Base-by-base conservation (phyloP, 345 rosid genomes). In the Citrus mangshanensis region DNA sequence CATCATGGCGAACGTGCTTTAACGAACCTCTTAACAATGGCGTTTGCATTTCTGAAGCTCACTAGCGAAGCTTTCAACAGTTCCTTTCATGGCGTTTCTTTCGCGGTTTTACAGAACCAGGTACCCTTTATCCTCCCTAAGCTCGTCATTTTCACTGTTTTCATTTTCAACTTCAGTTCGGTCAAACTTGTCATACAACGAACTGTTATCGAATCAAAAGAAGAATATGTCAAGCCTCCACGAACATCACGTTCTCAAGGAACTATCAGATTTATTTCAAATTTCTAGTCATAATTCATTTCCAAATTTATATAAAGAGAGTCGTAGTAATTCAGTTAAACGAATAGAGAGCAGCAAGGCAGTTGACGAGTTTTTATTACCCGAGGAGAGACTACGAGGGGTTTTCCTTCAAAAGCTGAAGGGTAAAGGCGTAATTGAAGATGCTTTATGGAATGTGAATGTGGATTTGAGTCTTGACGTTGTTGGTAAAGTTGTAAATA, bases 351-450 rank as follows among this genome's bases (percentile, higher is more conserved):
- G 64, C 7, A 77, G 18, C 5, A 13, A 78, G 65, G 80, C 81
- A 1, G 72, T 85, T 21, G 95, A 92, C 78, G 80, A 75, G 12
- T 91, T 82, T 84, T 72, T 95, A 62, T 84, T 77, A 30, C 94
- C 98, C 0, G 98, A 91, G 58, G 98, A 95, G 70, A 89, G 84
- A 83, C 74, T 93, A 51, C 87, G 96, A 82, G 97, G 99, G n/a
- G 92, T 93, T 67, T 93, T 95, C 85, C 90, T 92, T 74, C 98
- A 91, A 72, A 95, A 89, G 55, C 32, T 90, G 79, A 89, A 72
- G 24, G 92, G 98, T 0, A 87, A 76, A 81, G 78, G 81, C 38
- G 94, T 92, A 4, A 65, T 88, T 63, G 89, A 88, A 34, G 75
- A 72, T 54, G 89, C 92, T 67, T 82, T 95, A 76, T 77, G 75